phyloP scores from a whole-genome alignment of 768 basidiomycete genomes.

The Clitopilus hobsonii region DNA sequence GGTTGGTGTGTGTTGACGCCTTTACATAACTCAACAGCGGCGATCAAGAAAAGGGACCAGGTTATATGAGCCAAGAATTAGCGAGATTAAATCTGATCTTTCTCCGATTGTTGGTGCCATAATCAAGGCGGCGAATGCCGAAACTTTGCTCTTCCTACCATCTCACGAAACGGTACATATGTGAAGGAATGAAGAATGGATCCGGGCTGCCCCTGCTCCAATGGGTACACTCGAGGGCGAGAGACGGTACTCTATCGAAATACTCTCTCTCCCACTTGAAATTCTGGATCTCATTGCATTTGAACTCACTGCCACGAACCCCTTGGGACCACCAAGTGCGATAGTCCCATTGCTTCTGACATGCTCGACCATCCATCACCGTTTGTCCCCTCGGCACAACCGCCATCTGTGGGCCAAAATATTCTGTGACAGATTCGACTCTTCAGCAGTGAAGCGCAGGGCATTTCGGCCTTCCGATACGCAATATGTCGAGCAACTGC shows the following conservation, averaged over 20 bases:
- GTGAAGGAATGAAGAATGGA: not conserved
- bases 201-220: not conserved
- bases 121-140: not conserved
- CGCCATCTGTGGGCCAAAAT: constrained; percentile 46
- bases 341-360: constrained; percentile 46
- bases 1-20: not conserved
- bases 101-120: not conserved
- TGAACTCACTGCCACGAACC: constrained; percentile 34
- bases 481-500: constrained; percentile 27
- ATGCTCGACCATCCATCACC: constrained; percentile 31
- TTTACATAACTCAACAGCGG: not conserved
- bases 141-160: not conserved
- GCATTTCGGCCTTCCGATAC: constrained; percentile 29
- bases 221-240: not conserved
- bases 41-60: not conserved
- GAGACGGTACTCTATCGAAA: not conserved
- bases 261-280: constrained; percentile 31
- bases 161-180: not conserved
- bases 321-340: constrained; percentile 40
- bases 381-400: constrained; percentile 25
- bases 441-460: constrained; percentile 44
- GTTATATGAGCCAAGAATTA: not conserved
- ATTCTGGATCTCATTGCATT: constrained; percentile 50
- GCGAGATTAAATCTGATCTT: not conserved
- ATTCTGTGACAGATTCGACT: constrained; percentile 55